phyloP scores from a whole-genome alignment of 257 asterid genomes.

The Solanum boliviense region DNA sequence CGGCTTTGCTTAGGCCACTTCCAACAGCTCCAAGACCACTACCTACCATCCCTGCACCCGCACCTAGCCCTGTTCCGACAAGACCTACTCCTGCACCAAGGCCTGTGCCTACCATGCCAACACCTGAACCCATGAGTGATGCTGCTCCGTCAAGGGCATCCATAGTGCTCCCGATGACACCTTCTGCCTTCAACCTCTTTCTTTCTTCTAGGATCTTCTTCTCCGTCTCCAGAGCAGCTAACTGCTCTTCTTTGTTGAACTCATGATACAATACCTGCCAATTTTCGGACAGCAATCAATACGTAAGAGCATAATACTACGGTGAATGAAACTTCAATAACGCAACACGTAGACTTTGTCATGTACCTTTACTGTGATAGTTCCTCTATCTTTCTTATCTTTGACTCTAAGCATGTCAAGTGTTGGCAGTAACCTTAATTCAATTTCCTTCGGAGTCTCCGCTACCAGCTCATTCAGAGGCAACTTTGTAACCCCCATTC shows the following conservation, averaged over 20 bases:
- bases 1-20: conserved; percentile 77
- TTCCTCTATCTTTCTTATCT: conserved; percentile 92
- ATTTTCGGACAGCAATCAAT: neutral
- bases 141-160: conserved; percentile 88
- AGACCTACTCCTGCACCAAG: conserved; percentile 67
- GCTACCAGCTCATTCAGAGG: conserved; percentile 61
- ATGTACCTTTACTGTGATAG: conserved; percentile 57
- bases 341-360: neutral
- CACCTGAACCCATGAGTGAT: conserved; percentile 57
- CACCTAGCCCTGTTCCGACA: conserved; percentile 64
- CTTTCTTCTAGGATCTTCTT: conserved; percentile 70
- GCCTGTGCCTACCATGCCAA: conserved; percentile 62
- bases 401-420: conserved; percentile 82
- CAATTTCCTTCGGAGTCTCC: conserved; percentile 45
- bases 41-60: conserved; percentile 77
- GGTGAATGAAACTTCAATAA: neutral
- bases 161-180: conserved; percentile 86
- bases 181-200: conserved; percentile 80
- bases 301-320: neutral
- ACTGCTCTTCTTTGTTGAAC: conserved; percentile 80
- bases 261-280: conserved; percentile 73
- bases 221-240: conserved; percentile 73
- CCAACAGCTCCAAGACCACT: conserved; percentile 74
- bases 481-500: conserved; percentile 62
- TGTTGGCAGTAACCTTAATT: conserved; percentile 54